Evolutionary conservation across 2,329 filamentous ascomycete species (phyloP).

Genomic region (Hysterium pulicare): DNA sequence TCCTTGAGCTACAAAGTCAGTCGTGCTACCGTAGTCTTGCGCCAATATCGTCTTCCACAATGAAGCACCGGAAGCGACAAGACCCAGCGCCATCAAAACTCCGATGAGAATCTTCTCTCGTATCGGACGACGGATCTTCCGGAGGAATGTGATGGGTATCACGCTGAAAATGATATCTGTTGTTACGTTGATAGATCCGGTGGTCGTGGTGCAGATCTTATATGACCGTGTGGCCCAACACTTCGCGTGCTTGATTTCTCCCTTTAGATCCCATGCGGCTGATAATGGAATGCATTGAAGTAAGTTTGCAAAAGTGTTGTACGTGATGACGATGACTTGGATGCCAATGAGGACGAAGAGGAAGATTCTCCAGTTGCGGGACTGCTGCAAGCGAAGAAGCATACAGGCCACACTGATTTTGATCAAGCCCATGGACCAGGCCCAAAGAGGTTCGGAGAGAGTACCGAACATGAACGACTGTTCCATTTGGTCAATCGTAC

Average conservation of each 20-base stretch:
- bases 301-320: slow-evolving; percentile 9
- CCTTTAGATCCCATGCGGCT: slow-evolving; percentile 7
- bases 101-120: slow-evolving; percentile 12
- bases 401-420: slow-evolving; percentile 16
- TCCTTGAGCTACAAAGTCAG: not conserved
- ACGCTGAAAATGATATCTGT: slow-evolving; percentile 14
- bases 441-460: slow-evolving; percentile 14
- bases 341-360: slow-evolving; percentile 12
- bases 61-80: slow-evolving; percentile 11
- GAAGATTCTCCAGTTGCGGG: slow-evolving; percentile 6
- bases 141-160: slow-evolving; percentile 15
- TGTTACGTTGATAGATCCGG: slow-evolving; percentile 6
- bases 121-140: slow-evolving; percentile 12
- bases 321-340: slow-evolving; percentile 11
- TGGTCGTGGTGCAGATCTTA: slow-evolving; percentile 4
- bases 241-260: slow-evolving; percentile 4
- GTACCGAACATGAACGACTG: slow-evolving; percentile 5
- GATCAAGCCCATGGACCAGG: slow-evolving; percentile 14
- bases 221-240: slow-evolving; percentile 8
- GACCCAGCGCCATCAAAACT: slow-evolving; percentile 11
- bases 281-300: slow-evolving; percentile 13
- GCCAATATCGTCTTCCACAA: slow-evolving; percentile 4
- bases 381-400: slow-evolving; percentile 14
- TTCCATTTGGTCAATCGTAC: not conserved
- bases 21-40: not conserved